Percentiles rank a stretch among this genome's conserved stretches.
Evolutionary conservation across 495 filamentous ascomycete genomes (phyloP).

Genomic region (Aspergillus asperescens): DNA sequence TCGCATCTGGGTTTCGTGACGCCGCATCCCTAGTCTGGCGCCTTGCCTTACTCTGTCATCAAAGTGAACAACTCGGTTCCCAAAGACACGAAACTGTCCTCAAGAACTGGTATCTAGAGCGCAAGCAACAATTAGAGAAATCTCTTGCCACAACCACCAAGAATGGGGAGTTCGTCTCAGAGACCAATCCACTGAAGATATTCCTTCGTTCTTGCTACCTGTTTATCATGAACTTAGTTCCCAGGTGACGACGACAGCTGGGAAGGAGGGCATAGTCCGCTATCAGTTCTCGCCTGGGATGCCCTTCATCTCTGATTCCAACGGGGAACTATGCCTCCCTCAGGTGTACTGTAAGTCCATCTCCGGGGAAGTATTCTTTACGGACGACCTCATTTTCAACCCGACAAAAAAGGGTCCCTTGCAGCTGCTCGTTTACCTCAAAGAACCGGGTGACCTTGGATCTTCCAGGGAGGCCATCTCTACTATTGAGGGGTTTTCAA

Average conservation of each 20-base stretch:
- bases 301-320: slow-evolving; percentile 28
- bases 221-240: slow-evolving; percentile 30
- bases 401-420: slow-evolving; percentile 18
- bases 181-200: slow-evolving; percentile 20
- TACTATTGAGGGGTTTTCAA: slow-evolving; percentile 14
- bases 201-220: slow-evolving; percentile 33
- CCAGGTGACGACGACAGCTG: slow-evolving; percentile 23
- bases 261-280: slow-evolving; percentile 20
- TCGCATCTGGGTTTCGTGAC: slow-evolving; percentile 21
- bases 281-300: slow-evolving; percentile 26
- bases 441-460: slow-evolving; percentile 3
- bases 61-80: neutral
- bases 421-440: slow-evolving; percentile 25
- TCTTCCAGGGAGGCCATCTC: slow-evolving; percentile 3
- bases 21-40: slow-evolving; percentile 43
- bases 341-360: slow-evolving; percentile 29
- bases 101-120: slow-evolving; percentile 32
- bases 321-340: slow-evolving; percentile 29
- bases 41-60: slow-evolving; percentile 31
- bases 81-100: slow-evolving; percentile 21
- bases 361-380: slow-evolving; percentile 14
- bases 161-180: slow-evolving; percentile 33
- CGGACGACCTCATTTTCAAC: slow-evolving; percentile 26
- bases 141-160: slow-evolving; percentile 31
- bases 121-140: slow-evolving; percentile 36